phyloP scores from a whole-genome alignment of 2,329 filamentous ascomycete species.

The Trichoderma sp. region DNA sequence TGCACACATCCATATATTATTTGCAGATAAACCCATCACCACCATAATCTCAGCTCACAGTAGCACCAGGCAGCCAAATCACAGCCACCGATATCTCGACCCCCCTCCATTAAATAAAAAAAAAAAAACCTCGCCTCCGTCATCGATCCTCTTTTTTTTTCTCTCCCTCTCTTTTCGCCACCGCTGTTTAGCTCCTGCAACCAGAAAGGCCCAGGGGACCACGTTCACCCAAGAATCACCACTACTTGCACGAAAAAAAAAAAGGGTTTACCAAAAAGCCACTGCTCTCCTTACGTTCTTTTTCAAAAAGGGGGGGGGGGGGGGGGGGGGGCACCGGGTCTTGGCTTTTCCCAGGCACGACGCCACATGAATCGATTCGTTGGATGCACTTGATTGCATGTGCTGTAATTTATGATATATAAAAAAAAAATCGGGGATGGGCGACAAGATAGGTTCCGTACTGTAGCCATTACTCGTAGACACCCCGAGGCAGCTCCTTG shows the following conservation, averaged over 20 bases:
- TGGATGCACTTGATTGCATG: background rate
- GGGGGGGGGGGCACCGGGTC: background rate
- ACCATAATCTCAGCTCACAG: background rate
- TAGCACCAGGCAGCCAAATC: background rate
- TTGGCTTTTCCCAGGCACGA: constrained; percentile 11
- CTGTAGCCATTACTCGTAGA: background rate
- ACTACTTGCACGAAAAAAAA: background rate
- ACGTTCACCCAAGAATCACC: background rate
- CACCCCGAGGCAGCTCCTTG: background rate
- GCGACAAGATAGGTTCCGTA: background rate
- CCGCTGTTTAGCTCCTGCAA: background rate
- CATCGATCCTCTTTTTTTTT: background rate
- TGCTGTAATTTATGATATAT: background rate
- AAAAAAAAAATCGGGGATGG: background rate
- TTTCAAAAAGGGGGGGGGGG: no score
- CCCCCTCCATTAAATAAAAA: background rate
- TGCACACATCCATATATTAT: no score
- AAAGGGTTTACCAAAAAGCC: background rate
- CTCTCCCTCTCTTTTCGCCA: background rate
- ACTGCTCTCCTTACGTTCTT: background rate
- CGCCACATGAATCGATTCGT: background rate
- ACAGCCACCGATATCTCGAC: background rate
- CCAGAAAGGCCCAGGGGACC: background rate
- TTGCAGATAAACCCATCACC: no score
- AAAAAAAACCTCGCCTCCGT: background rate